phyloP scores from a whole-genome alignment of 495 filamentous ascomycete species.

The Podospora fimiseda region DNA sequence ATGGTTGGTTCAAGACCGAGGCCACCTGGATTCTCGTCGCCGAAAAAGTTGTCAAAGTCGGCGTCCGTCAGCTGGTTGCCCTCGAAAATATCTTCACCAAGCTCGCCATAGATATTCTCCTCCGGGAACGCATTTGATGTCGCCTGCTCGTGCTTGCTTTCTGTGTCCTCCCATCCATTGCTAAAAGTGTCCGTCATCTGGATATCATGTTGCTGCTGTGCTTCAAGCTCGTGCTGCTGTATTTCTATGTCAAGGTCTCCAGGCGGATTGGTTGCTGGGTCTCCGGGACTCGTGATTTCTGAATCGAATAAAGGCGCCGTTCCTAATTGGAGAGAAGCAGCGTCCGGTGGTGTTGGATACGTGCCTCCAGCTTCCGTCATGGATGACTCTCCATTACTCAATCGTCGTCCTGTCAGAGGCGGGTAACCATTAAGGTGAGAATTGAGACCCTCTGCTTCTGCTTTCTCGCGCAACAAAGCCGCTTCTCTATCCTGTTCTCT shows the following conservation, averaged over 20 bases:
- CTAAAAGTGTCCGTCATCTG: conserved; percentile 20
- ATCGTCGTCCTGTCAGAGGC: conserved; percentile 41
- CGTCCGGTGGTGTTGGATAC: conserved; percentile 87
- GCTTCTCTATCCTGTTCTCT: conserved; percentile 50
- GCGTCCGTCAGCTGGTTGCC: conserved; percentile 77
- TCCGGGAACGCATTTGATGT: conserved; percentile 28
- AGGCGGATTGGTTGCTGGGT: conserved; percentile 29
- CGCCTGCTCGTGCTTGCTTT: conserved; percentile 35
- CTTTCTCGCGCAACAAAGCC: conserved; percentile 37
- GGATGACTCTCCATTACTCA: conserved; percentile 45
- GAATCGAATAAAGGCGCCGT: conserved; percentile 46
- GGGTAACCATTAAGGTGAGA: conserved; percentile 32
- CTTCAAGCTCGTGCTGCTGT: conserved; percentile 1
- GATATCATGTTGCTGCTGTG: background rate
- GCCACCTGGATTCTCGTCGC: conserved; percentile 40
- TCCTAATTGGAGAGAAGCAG: conserved; percentile 40
- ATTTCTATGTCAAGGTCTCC: conserved; percentile 24
- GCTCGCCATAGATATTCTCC: conserved; percentile 64
- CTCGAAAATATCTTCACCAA: conserved; percentile 71
- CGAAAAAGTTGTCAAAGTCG: conserved; percentile 82
- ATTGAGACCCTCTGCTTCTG: conserved; percentile 31
- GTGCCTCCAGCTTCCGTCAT: conserved; percentile 53
- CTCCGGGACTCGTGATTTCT: conserved; percentile 43
- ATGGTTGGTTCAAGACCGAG: conserved; percentile 31
- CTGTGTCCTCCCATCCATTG: conserved; percentile 30